Conservation (phyloP, 164 flowering plant species). For the Aristolochia californica region DNA sequence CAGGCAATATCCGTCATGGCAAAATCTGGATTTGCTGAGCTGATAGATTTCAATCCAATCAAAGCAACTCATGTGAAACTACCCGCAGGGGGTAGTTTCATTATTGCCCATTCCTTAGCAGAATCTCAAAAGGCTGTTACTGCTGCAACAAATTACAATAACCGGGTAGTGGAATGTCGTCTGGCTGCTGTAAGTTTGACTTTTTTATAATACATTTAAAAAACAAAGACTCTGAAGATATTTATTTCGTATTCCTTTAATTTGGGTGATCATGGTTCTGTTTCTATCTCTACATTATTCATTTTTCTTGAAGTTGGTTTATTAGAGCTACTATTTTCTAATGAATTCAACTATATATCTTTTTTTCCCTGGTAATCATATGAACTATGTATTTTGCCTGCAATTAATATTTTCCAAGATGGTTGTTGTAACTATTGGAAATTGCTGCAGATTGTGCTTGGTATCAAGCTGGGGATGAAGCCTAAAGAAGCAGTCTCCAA, state of each 20-base stretch:
- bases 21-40: slow-evolving; percentile 80
- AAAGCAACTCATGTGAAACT: slow-evolving; percentile 95
- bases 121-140: slow-evolving; percentile 97
- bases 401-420: background rate
- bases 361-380: too few species aligned
- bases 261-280: too few species aligned
- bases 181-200: slow-evolving; percentile 67
- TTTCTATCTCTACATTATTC: too few species aligned
- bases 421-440: slow-evolving; percentile 1
- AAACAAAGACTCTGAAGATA: too few species aligned
- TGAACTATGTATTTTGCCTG: too few species aligned
- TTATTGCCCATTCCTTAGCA: slow-evolving; percentile 88
- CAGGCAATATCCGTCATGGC: slow-evolving; percentile 99
- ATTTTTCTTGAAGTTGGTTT: background rate
- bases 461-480: slow-evolving; percentile 80
- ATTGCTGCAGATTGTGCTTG: slow-evolving; percentile 69
- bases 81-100: slow-evolving; percentile 84
- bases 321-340: too few species aligned
- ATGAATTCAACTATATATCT: too few species aligned
- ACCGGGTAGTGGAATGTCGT: slow-evolving; percentile 92
- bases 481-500: slow-evolving; percentile 63
- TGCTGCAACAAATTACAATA: slow-evolving; percentile 95
- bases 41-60: slow-evolving; percentile 93
- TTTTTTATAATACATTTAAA: background rate
- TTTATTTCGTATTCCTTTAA: background rate